Evolutionary conservation across 2,329 filamentous ascomycete genomes (phyloP), one percentile per base, ranked within the genome.

Genomic region (Penicillium vulpinum): DNA sequence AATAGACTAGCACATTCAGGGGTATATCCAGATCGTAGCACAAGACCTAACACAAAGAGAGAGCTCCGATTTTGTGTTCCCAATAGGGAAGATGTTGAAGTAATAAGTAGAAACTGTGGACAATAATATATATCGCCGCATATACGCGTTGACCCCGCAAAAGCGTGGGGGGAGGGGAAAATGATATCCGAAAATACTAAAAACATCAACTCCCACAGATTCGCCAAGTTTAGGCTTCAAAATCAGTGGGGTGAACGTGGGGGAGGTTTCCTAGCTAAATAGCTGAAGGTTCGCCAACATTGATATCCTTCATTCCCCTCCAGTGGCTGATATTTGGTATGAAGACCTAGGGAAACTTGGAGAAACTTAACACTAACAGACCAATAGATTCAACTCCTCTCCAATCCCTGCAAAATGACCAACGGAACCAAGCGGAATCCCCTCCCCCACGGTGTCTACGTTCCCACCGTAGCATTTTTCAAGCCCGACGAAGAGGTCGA

Each of bases 381-480:
- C 2, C 11, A 44, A 41, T 31, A 44, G 49, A 51, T 33, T n/a
- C 4, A n/a, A 18, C 5, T 31, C n/a, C 5, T 18, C 24, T 21
- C 24, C 22, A 31, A 15, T 10, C 29, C n/a, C n/a, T n/a, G n/a
- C 55, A 58, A 54, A 36, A 71, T 69, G 66, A 62, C 62, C 46
- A 63, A 58, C 66, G 65, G 63, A 33, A 56, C 59, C 40, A 59
- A 56, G 49, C 54, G 38, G 44, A 71, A 71, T 40, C 65, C 73
- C 38, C 68, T 77, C 55, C 62, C 62, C 29, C 71, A 73, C 24
- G 86, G 86, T 49, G 82, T 91, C 64, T 91, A 91, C 69, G 87
- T 89, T 46, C 88, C 89, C 26, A 90, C 88, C 18, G 81, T 89
- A 66, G 87, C 87, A 72, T 91, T 91, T 78, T 91, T 91, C 72